phyloP scores from a whole-genome alignment of 2,329 filamentous ascomycete species.

The Emergomyces orientalis region DNA sequence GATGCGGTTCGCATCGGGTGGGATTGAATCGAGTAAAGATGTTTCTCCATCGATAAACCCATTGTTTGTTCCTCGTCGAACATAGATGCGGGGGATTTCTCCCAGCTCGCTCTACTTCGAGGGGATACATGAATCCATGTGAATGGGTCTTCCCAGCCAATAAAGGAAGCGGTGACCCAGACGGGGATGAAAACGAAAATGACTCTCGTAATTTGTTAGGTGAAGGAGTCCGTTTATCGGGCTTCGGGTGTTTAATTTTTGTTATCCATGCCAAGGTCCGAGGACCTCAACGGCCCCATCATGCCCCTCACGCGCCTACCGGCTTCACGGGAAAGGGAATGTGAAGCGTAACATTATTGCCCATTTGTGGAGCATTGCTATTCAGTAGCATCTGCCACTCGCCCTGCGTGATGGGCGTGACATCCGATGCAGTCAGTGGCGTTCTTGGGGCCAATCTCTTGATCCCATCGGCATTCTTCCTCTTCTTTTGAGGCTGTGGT shows the following conservation, averaged over 20 bases:
- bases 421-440: slow-evolving; percentile 35
- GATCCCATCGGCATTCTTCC: background rate
- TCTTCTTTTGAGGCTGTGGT: background rate
- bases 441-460: slow-evolving; percentile 28
- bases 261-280: background rate
- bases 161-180: background rate
- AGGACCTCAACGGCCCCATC: background rate
- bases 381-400: slow-evolving; percentile 34
- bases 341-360: slow-evolving; percentile 13
- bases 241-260: background rate
- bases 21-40: background rate
- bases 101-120: background rate
- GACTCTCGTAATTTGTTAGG: background rate
- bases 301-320: background rate
- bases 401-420: slow-evolving; percentile 35
- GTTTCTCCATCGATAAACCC: background rate
- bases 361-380: background rate
- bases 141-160: background rate
- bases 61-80: background rate
- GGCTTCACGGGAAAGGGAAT: slow-evolving; percentile 17
- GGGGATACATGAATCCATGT: background rate
- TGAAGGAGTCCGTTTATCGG: background rate
- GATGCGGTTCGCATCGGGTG: background rate
- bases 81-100: background rate
- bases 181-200: background rate